Percentiles rank a stretch among this genome's conserved stretches.
phyloP scores from a whole-genome alignment of 1,284 basidiomycete species.

The Clitocybe nebularis region DNA sequence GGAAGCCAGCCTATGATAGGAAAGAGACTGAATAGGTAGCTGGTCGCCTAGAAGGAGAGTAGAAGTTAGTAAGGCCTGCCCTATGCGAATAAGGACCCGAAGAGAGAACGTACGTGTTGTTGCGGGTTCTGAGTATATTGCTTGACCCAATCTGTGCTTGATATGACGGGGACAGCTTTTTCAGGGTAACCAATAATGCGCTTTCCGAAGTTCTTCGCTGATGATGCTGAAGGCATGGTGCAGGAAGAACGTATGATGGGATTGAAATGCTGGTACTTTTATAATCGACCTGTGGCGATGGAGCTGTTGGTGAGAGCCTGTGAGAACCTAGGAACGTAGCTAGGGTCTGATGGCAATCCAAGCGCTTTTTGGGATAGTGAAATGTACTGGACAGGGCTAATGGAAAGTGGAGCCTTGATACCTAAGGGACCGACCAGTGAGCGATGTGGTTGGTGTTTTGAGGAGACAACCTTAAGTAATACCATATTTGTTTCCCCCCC shows the following conservation, averaged over 20 bases:
- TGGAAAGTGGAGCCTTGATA: constrained; percentile 4
- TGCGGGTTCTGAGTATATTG: constrained; percentile 39
- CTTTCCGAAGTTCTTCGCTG: constrained; percentile 52
- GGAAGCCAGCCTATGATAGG: constrained; percentile 82
- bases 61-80: constrained; percentile 11
- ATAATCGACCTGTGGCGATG: constrained; percentile 5
- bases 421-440: neutral
- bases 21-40: constrained; percentile 72
- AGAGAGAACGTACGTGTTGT: constrained; percentile 36
- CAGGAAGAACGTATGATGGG: constrained; percentile 3
- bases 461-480: neutral
- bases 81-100: constrained; percentile 3
- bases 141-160: constrained; percentile 51
- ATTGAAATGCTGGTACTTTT: constrained; percentile 5
- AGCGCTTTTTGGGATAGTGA: constrained; percentile 7
- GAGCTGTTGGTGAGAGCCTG: neutral
- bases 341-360: constrained; percentile 4
- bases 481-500: neutral
- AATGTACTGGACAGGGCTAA: neutral
- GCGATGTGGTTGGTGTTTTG: neutral
- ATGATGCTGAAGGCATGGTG: constrained; percentile 26
- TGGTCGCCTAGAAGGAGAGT: constrained; percentile 37
- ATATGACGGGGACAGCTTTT: constrained; percentile 51
- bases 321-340: neutral
- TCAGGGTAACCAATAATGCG: constrained; percentile 60